Evolutionary conservation across 1,284 basidiomycete genomes (phyloP).

Genomic region (Polyporus tsugae): DNA sequence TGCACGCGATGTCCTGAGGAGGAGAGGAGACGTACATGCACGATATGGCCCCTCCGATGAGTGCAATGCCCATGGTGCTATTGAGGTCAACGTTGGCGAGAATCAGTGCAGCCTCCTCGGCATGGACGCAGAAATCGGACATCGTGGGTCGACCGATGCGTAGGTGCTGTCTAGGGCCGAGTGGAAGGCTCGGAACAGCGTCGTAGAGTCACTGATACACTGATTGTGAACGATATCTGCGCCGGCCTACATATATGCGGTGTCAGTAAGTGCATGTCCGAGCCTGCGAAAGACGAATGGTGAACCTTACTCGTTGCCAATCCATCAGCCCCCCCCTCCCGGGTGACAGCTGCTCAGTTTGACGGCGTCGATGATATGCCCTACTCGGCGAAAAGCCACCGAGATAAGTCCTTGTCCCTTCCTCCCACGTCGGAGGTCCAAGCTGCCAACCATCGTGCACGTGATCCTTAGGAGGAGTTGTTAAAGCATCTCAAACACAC

Average conservation of each 20-base stretch:
- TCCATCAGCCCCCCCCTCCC: not conserved
- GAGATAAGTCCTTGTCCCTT: not conserved
- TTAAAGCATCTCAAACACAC: not conserved
- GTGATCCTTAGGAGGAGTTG: not conserved
- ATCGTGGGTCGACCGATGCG: not conserved
- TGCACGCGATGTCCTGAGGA: not conserved
- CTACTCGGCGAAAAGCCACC: not conserved
- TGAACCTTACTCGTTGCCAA: not conserved
- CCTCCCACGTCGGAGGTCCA: not conserved
- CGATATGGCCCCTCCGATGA: not conserved
- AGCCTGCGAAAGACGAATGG: not conserved
- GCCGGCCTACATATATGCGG: not conserved
- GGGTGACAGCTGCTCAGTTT: not conserved
- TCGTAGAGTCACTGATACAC: not conserved
- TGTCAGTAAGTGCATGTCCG: not conserved
- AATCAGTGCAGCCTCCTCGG: not conserved
- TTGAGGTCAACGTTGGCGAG: conserved; percentile 1
- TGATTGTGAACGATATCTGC: no score
- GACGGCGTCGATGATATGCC: not conserved
- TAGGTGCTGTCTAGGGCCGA: not conserved
- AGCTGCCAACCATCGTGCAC: not conserved
- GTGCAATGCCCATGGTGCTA: not conserved
- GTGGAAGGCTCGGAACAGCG: not conserved
- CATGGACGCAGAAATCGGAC: not conserved
- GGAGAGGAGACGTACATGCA: not conserved